Evolutionary conservation across 306 rosid genomes (phyloP).

Genomic region (Medicago ruthenica): DNA sequence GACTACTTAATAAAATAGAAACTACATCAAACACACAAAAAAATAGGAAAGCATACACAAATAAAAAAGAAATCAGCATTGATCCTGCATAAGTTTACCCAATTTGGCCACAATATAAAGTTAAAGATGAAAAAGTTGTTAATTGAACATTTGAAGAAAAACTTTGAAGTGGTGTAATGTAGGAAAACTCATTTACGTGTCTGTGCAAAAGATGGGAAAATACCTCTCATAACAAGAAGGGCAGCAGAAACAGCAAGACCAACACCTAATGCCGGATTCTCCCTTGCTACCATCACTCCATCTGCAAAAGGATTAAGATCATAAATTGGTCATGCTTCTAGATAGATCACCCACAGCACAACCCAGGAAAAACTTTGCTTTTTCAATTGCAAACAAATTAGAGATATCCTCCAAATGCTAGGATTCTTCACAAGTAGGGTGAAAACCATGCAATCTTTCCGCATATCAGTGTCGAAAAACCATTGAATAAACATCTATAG

Average conservation of each 20-base stretch:
- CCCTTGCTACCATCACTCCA: constrained; percentile 62
- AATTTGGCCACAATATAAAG: constrained; percentile 7
- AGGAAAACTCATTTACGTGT: constrained; percentile 17
- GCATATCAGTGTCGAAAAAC: neutral
- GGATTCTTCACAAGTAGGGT: neutral
- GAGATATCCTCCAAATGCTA: constrained; percentile 1
- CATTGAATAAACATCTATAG: neutral
- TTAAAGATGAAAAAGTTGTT: constrained; percentile 21
- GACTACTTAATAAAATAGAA: neutral
- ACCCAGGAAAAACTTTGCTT: neutral
- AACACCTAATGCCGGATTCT: constrained; percentile 66
- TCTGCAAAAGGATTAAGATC: constrained; percentile 49
- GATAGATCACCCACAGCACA: neutral
- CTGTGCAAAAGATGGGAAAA: constrained; percentile 22
- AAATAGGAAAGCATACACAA: neutral
- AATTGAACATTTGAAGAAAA: constrained; percentile 32
- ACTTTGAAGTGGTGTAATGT: neutral
- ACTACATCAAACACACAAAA: constrained; percentile 18
- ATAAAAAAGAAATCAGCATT: neutral
- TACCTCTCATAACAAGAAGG: constrained; percentile 73
- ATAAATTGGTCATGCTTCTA: constrained; percentile 9
- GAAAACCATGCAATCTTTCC: neutral
- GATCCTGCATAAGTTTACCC: constrained; percentile 22
- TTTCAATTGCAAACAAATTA: neutral
- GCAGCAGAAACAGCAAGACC: constrained; percentile 70